Evolutionary conservation across 225 moss, liverwort and hornwort species (phyloP).

Genomic region (Pseudisothecium myosuroides): DNA sequence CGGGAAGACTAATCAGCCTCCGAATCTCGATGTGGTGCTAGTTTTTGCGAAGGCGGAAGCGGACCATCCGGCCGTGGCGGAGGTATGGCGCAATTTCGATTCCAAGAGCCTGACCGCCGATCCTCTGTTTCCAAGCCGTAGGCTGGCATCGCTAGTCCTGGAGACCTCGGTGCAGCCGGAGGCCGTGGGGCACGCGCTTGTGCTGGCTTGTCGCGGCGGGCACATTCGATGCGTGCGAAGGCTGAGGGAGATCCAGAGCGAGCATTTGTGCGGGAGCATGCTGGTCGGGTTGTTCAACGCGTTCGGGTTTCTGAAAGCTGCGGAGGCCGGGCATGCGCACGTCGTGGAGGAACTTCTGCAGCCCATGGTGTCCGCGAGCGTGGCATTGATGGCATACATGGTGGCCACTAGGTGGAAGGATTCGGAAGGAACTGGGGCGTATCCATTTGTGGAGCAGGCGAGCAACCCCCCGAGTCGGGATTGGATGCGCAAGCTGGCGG

Average conservation of each 20-base stretch:
- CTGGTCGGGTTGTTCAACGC: constrained; percentile 18
- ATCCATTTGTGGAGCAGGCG: constrained; percentile 19
- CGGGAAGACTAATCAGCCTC: not conserved
- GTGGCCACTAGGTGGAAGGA: constrained; percentile 11
- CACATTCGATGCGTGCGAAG: constrained; percentile 20
- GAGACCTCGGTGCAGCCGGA: constrained; percentile 15
- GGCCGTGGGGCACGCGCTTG: constrained; percentile 33
- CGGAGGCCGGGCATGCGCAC: constrained; percentile 22
- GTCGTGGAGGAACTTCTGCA: constrained; percentile 18
- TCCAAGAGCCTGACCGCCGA: not conserved
- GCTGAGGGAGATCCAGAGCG: constrained; percentile 23
- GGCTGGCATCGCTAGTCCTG: constrained; percentile 13
- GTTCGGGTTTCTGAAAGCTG: constrained; percentile 27
- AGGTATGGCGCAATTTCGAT: constrained; percentile 13
- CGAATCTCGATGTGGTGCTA: not conserved
- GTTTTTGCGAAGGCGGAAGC: constrained; percentile 14
- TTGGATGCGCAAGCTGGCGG: constrained; percentile 18
- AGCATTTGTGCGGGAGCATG: constrained; percentile 12
- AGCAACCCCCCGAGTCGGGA: constrained; percentile 8
- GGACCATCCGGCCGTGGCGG: not conserved
- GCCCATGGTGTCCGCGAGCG: constrained; percentile 1
- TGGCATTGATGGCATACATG: constrained; percentile 19
- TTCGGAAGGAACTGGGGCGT: constrained; percentile 6
- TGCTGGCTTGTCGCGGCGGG: constrained; percentile 13
- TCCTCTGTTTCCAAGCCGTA: not conserved